A percentile compares a stretch with the other conserved stretches of the same genome.
These are phyloP conservation scores for Daldinia vernicosa DNA, from an alignment of 495 filamentous ascomycete genomes.

Conservation along the genomic window DNA sequence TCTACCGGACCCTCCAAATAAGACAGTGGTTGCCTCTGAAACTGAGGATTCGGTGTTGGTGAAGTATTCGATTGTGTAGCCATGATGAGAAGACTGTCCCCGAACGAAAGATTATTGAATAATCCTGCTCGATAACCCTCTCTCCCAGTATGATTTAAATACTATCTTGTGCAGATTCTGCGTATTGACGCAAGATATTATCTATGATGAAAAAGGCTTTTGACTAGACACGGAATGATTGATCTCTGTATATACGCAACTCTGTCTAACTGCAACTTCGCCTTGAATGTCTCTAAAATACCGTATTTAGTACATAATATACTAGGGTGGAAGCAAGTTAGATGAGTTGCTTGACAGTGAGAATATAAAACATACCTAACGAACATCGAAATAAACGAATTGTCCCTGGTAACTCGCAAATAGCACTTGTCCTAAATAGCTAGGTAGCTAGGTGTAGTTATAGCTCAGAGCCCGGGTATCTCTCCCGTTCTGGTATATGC, in stretches of 20 bases:
- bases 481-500: not conserved
- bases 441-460: not conserved
- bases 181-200: not conserved
- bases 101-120: not conserved
- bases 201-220: not conserved
- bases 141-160: too few relatives aligned
- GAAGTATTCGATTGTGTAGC: constrained; percentile 30
- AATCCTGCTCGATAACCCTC: not conserved
- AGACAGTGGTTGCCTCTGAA: constrained; percentile 54
- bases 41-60: constrained; percentile 31
- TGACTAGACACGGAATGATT: not conserved
- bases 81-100: constrained; percentile 19
- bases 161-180: not conserved
- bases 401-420: not conserved
- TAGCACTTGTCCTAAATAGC: not conserved
- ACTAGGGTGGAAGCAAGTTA: not conserved
- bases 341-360: not conserved
- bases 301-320: not conserved
- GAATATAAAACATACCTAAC: not conserved
- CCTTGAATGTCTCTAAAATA: not conserved
- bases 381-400: not conserved
- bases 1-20: constrained; percentile 68
- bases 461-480: not conserved
- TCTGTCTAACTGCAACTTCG: not conserved
- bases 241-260: not conserved